Evolutionary conservation across 495 filamentous ascomycete species (phyloP).

Genomic region (Astrocystis sublimbata): DNA sequence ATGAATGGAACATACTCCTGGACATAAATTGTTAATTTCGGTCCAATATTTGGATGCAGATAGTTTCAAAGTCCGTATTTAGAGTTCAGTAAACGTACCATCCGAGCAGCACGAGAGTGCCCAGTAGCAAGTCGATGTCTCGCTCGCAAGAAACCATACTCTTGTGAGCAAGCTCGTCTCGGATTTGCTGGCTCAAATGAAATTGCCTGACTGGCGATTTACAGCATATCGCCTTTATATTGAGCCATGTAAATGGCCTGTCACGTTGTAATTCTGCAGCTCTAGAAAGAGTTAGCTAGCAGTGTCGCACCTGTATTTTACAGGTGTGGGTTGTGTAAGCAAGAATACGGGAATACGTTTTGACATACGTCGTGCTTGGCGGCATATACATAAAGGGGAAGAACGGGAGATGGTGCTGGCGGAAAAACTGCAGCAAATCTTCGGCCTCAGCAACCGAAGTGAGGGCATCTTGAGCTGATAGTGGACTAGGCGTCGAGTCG

Average conservation of each 20-base stretch:
- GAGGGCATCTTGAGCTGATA: constrained; percentile 20
- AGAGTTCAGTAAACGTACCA: constrained; percentile 33
- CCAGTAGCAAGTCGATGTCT: constrained; percentile 53
- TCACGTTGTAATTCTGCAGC: constrained; percentile 27
- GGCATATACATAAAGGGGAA: constrained; percentile 38
- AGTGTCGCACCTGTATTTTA: not conserved
- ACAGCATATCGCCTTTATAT: constrained; percentile 46
- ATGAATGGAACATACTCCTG: constrained; percentile 33
- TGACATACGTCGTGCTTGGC: constrained; percentile 29
- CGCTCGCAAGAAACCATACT: constrained; percentile 44
- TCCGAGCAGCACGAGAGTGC: constrained; percentile 46
- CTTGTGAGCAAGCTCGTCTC: constrained; percentile 42
- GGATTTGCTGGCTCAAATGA: constrained; percentile 38
- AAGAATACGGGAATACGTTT: not conserved
- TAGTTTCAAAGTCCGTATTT: not conserved
- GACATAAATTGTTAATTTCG: too few species aligned
- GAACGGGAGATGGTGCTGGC: constrained; percentile 30
- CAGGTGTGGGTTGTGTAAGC: not conserved
- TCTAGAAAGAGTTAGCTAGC: constrained; percentile 26
- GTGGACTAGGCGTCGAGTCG: constrained; percentile 26
- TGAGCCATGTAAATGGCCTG: constrained; percentile 52
- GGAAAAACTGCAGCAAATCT: constrained; percentile 30
- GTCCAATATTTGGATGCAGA: not conserved
- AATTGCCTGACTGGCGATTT: constrained; percentile 39
- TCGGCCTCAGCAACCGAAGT: constrained; percentile 28